Evolutionary conservation across 352 stramenopile genomes (phyloP).

Genomic region (Globisporangium cystogenes): DNA sequence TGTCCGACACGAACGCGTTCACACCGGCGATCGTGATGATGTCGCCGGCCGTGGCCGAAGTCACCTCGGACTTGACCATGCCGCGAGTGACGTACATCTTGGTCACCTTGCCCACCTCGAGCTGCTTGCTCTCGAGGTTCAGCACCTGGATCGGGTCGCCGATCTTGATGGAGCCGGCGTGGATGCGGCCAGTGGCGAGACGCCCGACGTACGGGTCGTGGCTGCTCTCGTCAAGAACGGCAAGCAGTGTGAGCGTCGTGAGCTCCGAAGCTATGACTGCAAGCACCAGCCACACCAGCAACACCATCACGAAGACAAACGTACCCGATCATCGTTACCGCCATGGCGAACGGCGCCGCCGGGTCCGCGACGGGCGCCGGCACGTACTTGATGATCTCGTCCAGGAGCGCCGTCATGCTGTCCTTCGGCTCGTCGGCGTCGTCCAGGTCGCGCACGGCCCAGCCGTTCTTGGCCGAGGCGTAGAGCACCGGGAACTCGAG

Average conservation of each 20-base stretch:
- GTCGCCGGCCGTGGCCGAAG: constrained; percentile 89
- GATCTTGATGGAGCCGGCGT: constrained; percentile 89
- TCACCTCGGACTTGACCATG: constrained; percentile 80
- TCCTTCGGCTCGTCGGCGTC: constrained; percentile 44
- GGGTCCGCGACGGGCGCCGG: constrained; percentile 82
- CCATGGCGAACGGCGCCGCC: constrained; percentile 89
- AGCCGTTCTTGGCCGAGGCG: constrained; percentile 94
- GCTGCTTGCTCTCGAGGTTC: constrained; percentile 76
- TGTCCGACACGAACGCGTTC: constrained; percentile 88
- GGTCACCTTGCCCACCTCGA: constrained; percentile 75
- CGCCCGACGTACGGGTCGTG: constrained; percentile 97
- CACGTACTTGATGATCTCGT: constrained; percentile 95
- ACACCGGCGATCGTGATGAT: constrained; percentile 97
- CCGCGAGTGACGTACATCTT: constrained; percentile 88
- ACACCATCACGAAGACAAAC: constrained; percentile 5
- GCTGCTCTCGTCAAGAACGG: constrained; percentile 31
- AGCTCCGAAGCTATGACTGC: too few species aligned
- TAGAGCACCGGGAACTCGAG: constrained; percentile 97
- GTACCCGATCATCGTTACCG: constrained; percentile 93
- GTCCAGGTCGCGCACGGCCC: constrained; percentile 90
- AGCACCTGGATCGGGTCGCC: constrained; percentile 90
- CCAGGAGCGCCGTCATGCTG: constrained; percentile 95
- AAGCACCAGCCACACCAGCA: neutral
- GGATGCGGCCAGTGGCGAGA: constrained; percentile 95
- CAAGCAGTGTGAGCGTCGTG: neutral